Base-by-base conservation (phyloP, 176 grass and related monocot genomes). In the sorghum (Sorghum bicolor) region DNA sequence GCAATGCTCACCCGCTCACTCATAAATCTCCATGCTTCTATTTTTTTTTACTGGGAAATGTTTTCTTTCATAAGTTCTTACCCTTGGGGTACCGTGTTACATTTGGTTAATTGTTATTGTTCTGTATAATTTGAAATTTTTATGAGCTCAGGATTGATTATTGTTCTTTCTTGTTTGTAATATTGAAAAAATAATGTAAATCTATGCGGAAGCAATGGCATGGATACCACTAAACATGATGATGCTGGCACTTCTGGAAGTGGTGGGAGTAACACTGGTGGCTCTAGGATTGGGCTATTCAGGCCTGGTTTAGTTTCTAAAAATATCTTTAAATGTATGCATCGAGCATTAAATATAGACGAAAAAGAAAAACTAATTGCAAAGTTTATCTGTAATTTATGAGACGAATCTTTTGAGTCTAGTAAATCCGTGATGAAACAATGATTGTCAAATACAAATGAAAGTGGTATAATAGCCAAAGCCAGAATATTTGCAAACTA, bases 221-320 rank as follows among this genome's bases (percentile, higher is more conserved):
- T 28, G 50, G 76, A 60, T 20, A 80, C 68, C 44, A 80, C 22
- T 65, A 82, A 65, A 71, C 72, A 86, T 32, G 13, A 39, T 25
- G 71, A 81, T 5, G 61, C 57, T 62, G 36, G 66, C 65, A 39
- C 71, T 68, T 28, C 80, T 83, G 67, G 64, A 24, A 50, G 16
- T 80, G 28, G 60, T 75, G 89, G 85, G 73, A 84, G 20, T 50
- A 83, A 75, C 43, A 29, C 47, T 20, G 91, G 77, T 76, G 87
- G 81, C 69, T 91, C 86, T 2, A 90, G 91, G 80, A 17, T 89
- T 19, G 94, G 94, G 10, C 77, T 97, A 10, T 93, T 97, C 24
- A 89, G 94, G 81, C n/a, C n/a, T n/a, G n/a, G n/a, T n/a, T n/a
- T n/a, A n/a, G n/a, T n/a, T n/a, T n/a, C n/a, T n/a, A n/a, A n/a